Conservation (phyloP, 352 stramenopile species). For the Pythium phragmiticola region DNA sequence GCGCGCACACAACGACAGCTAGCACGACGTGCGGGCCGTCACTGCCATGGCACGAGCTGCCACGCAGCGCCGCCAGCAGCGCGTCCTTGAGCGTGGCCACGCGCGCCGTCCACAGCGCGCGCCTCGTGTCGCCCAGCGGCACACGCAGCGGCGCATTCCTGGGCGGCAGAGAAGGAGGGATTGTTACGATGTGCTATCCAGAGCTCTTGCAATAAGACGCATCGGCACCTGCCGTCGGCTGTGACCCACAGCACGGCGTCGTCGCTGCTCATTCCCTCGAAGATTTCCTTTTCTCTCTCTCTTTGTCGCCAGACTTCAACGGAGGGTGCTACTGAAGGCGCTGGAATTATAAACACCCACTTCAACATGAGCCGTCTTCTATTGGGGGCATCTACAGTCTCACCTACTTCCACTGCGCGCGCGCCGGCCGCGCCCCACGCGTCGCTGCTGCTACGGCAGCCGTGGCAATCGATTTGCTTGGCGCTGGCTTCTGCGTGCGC, state of each 20-base stretch:
- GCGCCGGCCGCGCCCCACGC: slow-evolving; percentile 29
- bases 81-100: slow-evolving; percentile 35
- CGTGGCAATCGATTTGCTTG: not conserved
- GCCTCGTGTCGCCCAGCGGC: not conserved
- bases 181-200: not conserved
- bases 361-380: slow-evolving; percentile 1
- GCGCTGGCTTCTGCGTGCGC: slow-evolving; percentile 5
- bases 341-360: slow-evolving; percentile 5
- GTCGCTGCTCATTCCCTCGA: not conserved
- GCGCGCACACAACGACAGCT: slow-evolving; percentile 17
- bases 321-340: not conserved
- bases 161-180: slow-evolving; percentile 1
- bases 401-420: slow-evolving; percentile 54
- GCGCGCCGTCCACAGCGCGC: slow-evolving; percentile 25
- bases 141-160: slow-evolving; percentile 16
- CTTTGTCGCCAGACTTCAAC: too few relatives aligned
- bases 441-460: slow-evolving; percentile 2
- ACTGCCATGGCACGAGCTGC: too few relatives aligned
- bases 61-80: slow-evolving; percentile 24
- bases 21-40: not conserved
- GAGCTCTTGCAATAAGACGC: not conserved
- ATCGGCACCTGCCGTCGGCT: not conserved
- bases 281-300: too few relatives aligned
- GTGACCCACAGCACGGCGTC: slow-evolving; percentile 5
- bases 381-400: not conserved